phyloP scores from a whole-genome alignment of 176 grass and related monocot genomes.

The Metroxylon sagu region DNA sequence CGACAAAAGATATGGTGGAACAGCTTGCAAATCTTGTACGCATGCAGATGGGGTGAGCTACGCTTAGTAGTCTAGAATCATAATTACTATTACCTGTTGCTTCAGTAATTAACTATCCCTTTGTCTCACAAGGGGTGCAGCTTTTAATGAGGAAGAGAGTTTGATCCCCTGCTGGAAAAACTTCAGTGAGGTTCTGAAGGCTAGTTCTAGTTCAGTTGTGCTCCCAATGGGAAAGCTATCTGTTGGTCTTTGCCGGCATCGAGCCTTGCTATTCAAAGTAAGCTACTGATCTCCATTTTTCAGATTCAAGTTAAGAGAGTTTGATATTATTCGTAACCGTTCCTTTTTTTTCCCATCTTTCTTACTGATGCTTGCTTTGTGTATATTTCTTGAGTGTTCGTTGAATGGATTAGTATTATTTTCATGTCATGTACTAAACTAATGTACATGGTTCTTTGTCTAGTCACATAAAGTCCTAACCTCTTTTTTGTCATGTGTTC shows the following conservation, averaged over 20 bases:
- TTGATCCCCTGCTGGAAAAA: slow-evolving; percentile 71
- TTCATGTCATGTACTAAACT: no score
- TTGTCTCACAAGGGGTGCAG: slow-evolving; percentile 37
- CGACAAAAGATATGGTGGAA: slow-evolving; percentile 58
- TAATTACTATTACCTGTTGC: background rate
- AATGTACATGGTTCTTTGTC: no score
- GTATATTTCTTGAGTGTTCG: no score
- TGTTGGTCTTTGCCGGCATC: slow-evolving; percentile 82
- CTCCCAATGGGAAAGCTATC: slow-evolving; percentile 67
- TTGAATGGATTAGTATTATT: no score
- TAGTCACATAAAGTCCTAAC: no score
- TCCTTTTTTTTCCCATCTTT: no score
- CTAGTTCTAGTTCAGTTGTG: slow-evolving; percentile 62
- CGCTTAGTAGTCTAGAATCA: background rate
- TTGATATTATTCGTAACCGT: no score
- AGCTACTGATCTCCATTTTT: background rate
- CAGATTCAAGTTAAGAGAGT: no score
- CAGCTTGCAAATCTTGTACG: slow-evolving; percentile 81
- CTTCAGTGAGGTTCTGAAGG: slow-evolving; percentile 43
- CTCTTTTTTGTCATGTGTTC: background rate
- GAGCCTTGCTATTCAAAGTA: slow-evolving; percentile 93
- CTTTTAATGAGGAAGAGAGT: slow-evolving; percentile 50
- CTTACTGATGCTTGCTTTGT: no score
- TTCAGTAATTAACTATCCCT: slow-evolving; percentile 10
- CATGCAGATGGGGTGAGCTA: slow-evolving; percentile 67